A percentile compares a stretch with the other conserved stretches of the same genome.
These are phyloP conservation scores for Hypoxylon sp. DNA, from an alignment of 2,329 filamentous ascomycete genomes.

Conservation along the genomic window DNA sequence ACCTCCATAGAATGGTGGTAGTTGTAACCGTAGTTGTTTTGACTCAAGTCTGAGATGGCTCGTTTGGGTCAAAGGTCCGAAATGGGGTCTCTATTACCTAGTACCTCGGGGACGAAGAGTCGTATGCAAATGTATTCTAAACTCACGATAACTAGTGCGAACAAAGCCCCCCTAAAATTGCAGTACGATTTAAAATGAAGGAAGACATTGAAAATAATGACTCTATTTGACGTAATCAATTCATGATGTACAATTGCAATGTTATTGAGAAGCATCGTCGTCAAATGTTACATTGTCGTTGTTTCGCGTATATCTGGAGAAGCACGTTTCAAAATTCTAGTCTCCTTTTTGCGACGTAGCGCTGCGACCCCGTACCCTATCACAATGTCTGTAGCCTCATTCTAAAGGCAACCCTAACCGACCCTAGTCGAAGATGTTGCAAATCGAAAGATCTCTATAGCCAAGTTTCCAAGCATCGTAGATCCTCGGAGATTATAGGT, in stretches of 20 bases:
- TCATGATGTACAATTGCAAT: neutral
- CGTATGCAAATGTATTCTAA: neutral
- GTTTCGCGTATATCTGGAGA: conserved; percentile 3
- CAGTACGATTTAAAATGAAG: neutral
- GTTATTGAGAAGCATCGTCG: neutral
- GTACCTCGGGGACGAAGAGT: conserved; percentile 8
- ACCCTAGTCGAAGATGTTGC: conserved; percentile 4
- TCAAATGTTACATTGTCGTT: neutral
- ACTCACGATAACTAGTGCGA: neutral
- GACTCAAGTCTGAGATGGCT: conserved; percentile 33
- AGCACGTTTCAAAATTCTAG: conserved; percentile 37
- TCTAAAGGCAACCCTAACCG: conserved; percentile 23
- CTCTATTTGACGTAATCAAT: neutral
- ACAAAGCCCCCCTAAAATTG: too few species aligned
- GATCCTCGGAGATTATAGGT: conserved; percentile 13
- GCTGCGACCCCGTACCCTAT: conserved; percentile 6
- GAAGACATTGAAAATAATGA: neutral
- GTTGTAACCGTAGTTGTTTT: conserved; percentile 43
- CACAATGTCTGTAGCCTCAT: conserved; percentile 4
- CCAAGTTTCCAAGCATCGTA: conserved; percentile 13
- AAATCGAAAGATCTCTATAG: conserved; percentile 18
- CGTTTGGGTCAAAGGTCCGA: conserved; percentile 11
- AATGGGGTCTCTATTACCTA: conserved; percentile 21
- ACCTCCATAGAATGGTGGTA: conserved; percentile 7
- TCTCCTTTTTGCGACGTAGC: conserved; percentile 13